phyloP scores from a whole-genome alignment of 2,329 filamentous ascomycete genomes.

The Aspergillus sp. region DNA sequence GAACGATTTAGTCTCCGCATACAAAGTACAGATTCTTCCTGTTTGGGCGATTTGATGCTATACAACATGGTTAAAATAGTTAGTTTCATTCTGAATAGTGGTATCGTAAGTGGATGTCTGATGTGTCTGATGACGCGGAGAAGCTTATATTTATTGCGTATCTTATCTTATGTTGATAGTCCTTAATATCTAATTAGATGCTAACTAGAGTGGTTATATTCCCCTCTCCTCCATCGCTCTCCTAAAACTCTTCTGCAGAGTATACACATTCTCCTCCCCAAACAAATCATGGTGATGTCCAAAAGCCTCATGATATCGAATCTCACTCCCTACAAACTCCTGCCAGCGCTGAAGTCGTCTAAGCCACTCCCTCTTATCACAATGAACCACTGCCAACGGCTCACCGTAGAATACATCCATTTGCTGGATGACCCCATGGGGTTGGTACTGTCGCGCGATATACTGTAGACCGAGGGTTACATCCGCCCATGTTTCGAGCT shows the following conservation, averaged over 20 bases:
- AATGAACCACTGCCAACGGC: conserved; percentile 26
- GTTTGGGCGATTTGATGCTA: too few relatives aligned
- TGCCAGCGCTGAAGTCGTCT: conserved; percentile 30
- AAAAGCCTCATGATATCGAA: conserved; percentile 29
- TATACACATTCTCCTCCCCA: conserved; percentile 28
- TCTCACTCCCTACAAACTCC: conserved; percentile 23
- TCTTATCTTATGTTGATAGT: too few relatives aligned
- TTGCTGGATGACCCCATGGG: conserved; percentile 26
- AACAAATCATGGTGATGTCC: conserved; percentile 41
- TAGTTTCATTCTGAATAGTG: too few relatives aligned
- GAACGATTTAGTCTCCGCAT: too few relatives aligned
- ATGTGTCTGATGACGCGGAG: too few relatives aligned
- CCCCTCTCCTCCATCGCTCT: neutral
- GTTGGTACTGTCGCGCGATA: conserved; percentile 42
- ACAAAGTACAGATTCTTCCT: too few relatives aligned
- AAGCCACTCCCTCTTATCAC: conserved; percentile 1
- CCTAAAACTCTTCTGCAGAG: conserved; percentile 23
- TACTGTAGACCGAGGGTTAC: conserved; percentile 33
- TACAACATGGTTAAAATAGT: too few relatives aligned
- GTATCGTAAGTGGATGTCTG: too few relatives aligned
- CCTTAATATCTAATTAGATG: too few relatives aligned
- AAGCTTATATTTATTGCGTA: too few relatives aligned
- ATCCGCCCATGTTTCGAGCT: conserved; percentile 25
- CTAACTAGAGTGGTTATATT: neutral
- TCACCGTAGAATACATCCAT: conserved; percentile 42